Conservation (phyloP, 257 asterid genomes). For the Coffea eugenioides region DNA sequence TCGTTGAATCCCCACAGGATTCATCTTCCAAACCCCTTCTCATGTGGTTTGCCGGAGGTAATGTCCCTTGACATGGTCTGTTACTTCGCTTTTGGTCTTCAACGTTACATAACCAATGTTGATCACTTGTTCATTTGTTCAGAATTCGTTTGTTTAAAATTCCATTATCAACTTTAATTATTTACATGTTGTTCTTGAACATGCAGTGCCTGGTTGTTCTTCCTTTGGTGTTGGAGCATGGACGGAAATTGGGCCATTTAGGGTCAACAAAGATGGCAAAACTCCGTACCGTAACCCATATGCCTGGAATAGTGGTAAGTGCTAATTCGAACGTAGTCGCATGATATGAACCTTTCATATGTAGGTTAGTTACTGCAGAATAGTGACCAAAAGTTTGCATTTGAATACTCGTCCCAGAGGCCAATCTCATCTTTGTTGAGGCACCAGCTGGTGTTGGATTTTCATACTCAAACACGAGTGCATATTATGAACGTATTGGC, state of each 20-base stretch:
- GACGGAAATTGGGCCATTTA: constrained; percentile 33
- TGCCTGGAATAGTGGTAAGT: constrained; percentile 34
- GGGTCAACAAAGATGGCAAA: constrained; percentile 31
- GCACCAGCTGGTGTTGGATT: constrained; percentile 12
- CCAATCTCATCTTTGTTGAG: constrained; percentile 14
- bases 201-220: constrained; percentile 16
- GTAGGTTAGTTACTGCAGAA: background rate
- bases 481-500: background rate
- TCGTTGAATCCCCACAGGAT: constrained; percentile 43
- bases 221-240: constrained; percentile 34
- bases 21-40: constrained; percentile 40
- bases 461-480: constrained; percentile 15
- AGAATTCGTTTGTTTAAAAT: too few species aligned
- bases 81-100: too few species aligned
- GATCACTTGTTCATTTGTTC: too few species aligned
- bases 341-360: too few species aligned
- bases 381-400: background rate
- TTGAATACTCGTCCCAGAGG: background rate
- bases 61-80: background rate
- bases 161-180: too few species aligned
- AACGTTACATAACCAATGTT: too few species aligned
- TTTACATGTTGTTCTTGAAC: too few species aligned
- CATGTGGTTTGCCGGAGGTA: constrained; percentile 63
- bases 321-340: background rate
- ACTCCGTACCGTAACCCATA: constrained; percentile 23